Evolutionary conservation across 2,329 filamentous ascomycete genomes (phyloP), one percentile per base, ranked within the genome.

Genomic region (Fusarium tricinctum): DNA sequence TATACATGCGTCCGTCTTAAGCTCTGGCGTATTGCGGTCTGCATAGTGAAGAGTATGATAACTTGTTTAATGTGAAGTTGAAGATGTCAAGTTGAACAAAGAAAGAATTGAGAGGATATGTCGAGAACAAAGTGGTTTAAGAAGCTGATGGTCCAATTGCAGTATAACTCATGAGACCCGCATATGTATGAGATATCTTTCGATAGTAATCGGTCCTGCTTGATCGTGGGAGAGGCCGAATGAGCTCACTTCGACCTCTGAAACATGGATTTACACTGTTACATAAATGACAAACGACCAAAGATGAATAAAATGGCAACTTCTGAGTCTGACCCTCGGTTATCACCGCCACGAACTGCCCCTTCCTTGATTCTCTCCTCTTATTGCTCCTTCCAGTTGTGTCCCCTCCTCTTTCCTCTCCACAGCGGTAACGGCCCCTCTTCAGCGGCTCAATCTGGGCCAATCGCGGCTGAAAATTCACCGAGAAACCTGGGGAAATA

Each of bases 401-500:
- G 42, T 54, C 17, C 46, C 28, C 30, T 30, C 28, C 28, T 30
- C 50, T 45, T 50, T 57, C 44, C 50, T 56, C 70, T 54, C 69
- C 59, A 58, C 70, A 54, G 32, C 32, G 32, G 46, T 23, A 58
- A 54, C 66, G 54, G 55, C 70, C 72, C 70, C 72, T 66, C 69
- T 70, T 66, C 69, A 64, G 57, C 50, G 55, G 66, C 40, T 49
- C 33, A 22, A 7, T 44, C n/a, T 45, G 33, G 33, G 8, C 71
- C 63, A 73, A 72, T 72, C 23, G 61, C 4, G n/a, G 26, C 20
- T 14, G 48, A 20, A 38, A 26, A n/a, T n/a, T 17, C 33, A 23
- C 43, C 4, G 12, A 48, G 60, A 72, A 38, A 73, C 55, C 72
- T 72, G 72, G 72, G 72, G 70, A 73, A 74, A 74, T 72, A 64